Conservation (phyloP, 371 early-diverging fungal species). For the Amoeboaphelidium protococcarum region DNA sequence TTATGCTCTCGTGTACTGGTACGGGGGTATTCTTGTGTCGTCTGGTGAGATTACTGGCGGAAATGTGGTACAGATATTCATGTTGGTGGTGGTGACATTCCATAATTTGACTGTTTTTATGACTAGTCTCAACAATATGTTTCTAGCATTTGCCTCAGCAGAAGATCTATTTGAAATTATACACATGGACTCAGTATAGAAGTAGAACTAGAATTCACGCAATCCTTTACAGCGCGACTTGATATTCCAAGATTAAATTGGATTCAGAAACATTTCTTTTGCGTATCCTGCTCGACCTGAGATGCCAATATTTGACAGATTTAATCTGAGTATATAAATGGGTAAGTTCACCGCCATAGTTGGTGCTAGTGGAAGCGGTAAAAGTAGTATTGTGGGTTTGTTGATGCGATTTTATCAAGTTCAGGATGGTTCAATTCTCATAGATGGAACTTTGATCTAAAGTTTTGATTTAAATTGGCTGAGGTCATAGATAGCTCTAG, state of each 20-base stretch:
- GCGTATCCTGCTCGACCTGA: constrained; percentile 7
- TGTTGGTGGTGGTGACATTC: too few relatives aligned
- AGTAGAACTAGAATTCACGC: background rate
- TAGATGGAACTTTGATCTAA: constrained; percentile 7
- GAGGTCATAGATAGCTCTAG: background rate
- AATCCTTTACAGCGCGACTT: background rate
- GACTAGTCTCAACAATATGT: background rate
- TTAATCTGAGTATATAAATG: constrained; percentile 4
- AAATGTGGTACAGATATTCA: too few relatives aligned
- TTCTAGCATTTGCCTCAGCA: too few relatives aligned
- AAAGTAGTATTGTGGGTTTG: constrained; percentile 1
- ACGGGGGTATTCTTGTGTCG: too few relatives aligned
- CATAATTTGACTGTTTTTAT: too few relatives aligned
- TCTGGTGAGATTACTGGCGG: too few relatives aligned
- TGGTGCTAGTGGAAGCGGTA: constrained; percentile 9
- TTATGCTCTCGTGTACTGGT: too few relatives aligned
- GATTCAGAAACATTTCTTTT: constrained; percentile 10
- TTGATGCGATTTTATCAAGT: background rate
- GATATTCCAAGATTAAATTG: constrained; percentile 3
- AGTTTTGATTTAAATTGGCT: constrained; percentile 12
- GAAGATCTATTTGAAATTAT: too few relatives aligned
- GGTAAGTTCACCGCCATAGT: constrained; percentile 23
- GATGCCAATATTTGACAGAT: constrained; percentile 3
- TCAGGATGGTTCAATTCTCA: background rate
- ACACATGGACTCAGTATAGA: background rate